Percentiles rank a stretch among this genome's conserved stretches.
phyloP scores from a whole-genome alignment of 2,329 filamentous ascomycete species.

The Aaosphaeria pasadenensis region DNA sequence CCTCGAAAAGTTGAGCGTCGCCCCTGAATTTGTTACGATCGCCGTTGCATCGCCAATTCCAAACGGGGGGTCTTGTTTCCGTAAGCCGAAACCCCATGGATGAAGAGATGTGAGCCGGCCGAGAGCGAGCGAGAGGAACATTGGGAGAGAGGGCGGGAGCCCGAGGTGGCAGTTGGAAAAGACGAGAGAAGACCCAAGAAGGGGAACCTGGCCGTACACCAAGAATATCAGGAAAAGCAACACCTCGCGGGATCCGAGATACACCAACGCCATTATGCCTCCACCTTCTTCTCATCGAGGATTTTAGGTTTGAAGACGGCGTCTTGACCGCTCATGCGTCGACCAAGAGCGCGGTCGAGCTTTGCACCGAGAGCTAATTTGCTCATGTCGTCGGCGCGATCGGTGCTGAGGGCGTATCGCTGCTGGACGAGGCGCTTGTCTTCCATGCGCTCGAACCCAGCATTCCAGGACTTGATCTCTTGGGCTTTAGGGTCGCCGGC shows the following conservation, averaged over 20 bases:
- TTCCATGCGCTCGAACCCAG: conserved; percentile 80
- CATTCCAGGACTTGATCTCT: conserved; percentile 73
- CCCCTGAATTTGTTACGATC: too few species aligned
- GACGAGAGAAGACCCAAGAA: too few species aligned
- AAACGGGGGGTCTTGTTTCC: too few species aligned
- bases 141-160: too few species aligned
- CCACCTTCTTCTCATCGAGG: conserved; percentile 34
- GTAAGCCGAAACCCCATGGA: too few species aligned
- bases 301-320: conserved; percentile 69
- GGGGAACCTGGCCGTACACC: too few species aligned
- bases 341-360: conserved; percentile 79
- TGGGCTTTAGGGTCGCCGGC: conserved; percentile 50
- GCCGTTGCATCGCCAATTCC: too few species aligned
- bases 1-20: too few species aligned
- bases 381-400: conserved; percentile 78
- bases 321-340: conserved; percentile 85
- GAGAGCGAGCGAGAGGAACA: too few species aligned
- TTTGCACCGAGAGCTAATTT: conserved; percentile 89
- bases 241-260: too few species aligned
- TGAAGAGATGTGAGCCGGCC: too few species aligned
- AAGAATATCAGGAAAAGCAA: background rate
- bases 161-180: too few species aligned
- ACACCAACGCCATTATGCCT: conserved; percentile 13
- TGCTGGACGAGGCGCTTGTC: conserved; percentile 82
- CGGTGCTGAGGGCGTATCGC: conserved; percentile 72